Evolutionary conservation across 495 filamentous ascomycete species (phyloP).

Genomic region (Cercophora samala): DNA sequence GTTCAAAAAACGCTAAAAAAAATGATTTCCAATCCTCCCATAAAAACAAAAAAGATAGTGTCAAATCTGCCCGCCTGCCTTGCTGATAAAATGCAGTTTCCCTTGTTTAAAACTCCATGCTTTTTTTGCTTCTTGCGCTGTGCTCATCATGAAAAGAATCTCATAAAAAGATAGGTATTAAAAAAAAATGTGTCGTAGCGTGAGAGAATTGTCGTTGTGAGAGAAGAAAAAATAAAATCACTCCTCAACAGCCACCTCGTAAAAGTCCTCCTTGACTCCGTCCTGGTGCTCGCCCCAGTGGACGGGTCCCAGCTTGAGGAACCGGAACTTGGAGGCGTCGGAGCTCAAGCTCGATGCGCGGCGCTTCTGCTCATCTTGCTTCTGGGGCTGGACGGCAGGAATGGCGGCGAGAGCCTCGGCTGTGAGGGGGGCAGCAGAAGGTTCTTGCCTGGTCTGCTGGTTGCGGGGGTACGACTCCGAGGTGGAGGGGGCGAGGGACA

Average conservation of each 20-base stretch:
- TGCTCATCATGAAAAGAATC: background rate
- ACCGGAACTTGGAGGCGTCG: constrained; percentile 37
- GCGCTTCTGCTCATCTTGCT: constrained; percentile 20
- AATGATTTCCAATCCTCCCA: background rate
- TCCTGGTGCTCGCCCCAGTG: constrained; percentile 48
- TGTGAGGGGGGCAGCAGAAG: constrained; percentile 24
- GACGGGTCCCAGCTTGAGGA: constrained; percentile 51
- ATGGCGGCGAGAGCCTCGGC: constrained; percentile 24
- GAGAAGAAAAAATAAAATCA: constrained; percentile 18
- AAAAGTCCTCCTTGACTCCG: constrained; percentile 44
- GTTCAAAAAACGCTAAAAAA: background rate
- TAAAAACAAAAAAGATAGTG: background rate
- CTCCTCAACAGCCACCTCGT: constrained; percentile 44
- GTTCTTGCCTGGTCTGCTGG: constrained; percentile 11
- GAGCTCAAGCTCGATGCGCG: constrained; percentile 38
- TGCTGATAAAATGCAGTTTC: background rate
- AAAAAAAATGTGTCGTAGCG: too few relatives aligned
- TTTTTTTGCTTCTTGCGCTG: background rate
- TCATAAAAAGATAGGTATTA: constrained; percentile 4
- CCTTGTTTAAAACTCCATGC: background rate
- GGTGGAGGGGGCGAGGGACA: constrained; percentile 44
- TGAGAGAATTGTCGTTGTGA: background rate
- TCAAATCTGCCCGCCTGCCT: background rate
- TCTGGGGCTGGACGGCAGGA: constrained; percentile 16
- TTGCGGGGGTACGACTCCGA: constrained; percentile 43